phyloP scores from a whole-genome alignment of 2,329 filamentous ascomycete genomes.

The Cyanodermella asteris region DNA sequence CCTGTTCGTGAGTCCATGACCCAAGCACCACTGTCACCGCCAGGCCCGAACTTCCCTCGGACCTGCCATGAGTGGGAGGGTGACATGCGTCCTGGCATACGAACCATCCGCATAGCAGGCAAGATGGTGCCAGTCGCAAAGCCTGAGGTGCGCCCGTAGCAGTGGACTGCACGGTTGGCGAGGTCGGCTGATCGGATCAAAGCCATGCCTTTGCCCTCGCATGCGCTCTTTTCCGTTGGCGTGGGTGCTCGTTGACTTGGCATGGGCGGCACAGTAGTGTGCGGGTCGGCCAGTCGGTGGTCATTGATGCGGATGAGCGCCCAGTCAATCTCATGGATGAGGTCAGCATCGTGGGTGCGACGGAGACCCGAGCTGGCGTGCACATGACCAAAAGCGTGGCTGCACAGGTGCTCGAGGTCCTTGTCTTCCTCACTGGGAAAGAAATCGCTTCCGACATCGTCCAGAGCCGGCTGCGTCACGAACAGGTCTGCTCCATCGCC shows the following conservation, averaged over 20 bases:
- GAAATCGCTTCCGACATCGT: conserved; percentile 66
- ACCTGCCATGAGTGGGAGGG: conserved; percentile 53
- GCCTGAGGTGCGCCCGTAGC: conserved; percentile 69
- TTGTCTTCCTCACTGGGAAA: conserved; percentile 59
- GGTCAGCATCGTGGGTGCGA: conserved; percentile 44
- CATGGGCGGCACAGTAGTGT: too few relatives aligned
- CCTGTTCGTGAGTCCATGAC: conserved; percentile 63
- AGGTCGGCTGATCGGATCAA: conserved; percentile 34
- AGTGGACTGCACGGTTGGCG: conserved; percentile 61
- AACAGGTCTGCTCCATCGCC: conserved; percentile 57
- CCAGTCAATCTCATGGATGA: conserved; percentile 90
- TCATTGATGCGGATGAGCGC: conserved; percentile 64
- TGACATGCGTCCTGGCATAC: conserved; percentile 63
- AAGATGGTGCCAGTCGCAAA: conserved; percentile 59
- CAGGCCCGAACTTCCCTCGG: conserved; percentile 38
- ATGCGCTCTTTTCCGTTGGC: too few relatives aligned
- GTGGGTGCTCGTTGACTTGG: too few relatives aligned
- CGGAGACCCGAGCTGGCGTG: conserved; percentile 81
- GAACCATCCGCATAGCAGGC: conserved; percentile 59
- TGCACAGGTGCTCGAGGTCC: conserved; percentile 60
- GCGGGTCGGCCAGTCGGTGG: conserved; percentile 47
- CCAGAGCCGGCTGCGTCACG: conserved; percentile 78
- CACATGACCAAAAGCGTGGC: conserved; percentile 59
- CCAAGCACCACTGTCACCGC: conserved; percentile 87
- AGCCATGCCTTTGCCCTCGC: too few relatives aligned